Conservation (phyloP, 2,329 filamentous ascomycete genomes). For the Bertia moriformis region DNA sequence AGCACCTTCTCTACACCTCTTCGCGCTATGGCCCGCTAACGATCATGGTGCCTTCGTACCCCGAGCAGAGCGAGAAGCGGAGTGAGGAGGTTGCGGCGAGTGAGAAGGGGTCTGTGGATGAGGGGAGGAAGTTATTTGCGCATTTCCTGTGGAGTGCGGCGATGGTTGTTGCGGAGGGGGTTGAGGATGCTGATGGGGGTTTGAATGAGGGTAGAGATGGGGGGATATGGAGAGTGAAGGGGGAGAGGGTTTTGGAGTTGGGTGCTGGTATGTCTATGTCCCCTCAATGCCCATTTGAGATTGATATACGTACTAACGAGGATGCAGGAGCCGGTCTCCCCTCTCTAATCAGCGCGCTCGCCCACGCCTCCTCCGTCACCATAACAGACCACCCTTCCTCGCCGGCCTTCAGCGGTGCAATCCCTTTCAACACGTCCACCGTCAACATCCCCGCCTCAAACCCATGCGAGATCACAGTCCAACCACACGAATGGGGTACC, state of each 20-base stretch:
- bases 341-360: constrained; percentile 19
- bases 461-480: constrained; percentile 19
- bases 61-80: constrained; percentile 15
- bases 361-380: constrained; percentile 19
- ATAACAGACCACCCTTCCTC: constrained; percentile 34
- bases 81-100: constrained; percentile 6
- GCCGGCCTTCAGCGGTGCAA: constrained; percentile 20
- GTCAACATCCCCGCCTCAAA: constrained; percentile 2
- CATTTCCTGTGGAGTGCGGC: constrained; percentile 44
- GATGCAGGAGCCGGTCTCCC: constrained; percentile 21
- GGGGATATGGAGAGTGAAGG: constrained; percentile 23
- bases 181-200: constrained; percentile 16
- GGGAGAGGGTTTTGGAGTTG: constrained; percentile 37
- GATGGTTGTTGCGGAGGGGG: constrained; percentile 22
- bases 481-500: constrained; percentile 38
- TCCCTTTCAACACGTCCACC: constrained; percentile 23
- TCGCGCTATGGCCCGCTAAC: constrained; percentile 20
- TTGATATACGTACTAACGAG: neutral
- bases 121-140: constrained; percentile 34
- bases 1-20: constrained; percentile 31
- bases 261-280: constrained; percentile 36
- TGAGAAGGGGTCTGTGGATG: constrained; percentile 14
- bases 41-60: constrained; percentile 23
- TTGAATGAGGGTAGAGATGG: constrained; percentile 6
- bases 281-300: constrained; percentile 1